Evolutionary conservation across 805 yeast genomes (phyloP), one percentile per base, ranked within the genome.

Genomic region (Pichia nanzhaoensis): DNA sequence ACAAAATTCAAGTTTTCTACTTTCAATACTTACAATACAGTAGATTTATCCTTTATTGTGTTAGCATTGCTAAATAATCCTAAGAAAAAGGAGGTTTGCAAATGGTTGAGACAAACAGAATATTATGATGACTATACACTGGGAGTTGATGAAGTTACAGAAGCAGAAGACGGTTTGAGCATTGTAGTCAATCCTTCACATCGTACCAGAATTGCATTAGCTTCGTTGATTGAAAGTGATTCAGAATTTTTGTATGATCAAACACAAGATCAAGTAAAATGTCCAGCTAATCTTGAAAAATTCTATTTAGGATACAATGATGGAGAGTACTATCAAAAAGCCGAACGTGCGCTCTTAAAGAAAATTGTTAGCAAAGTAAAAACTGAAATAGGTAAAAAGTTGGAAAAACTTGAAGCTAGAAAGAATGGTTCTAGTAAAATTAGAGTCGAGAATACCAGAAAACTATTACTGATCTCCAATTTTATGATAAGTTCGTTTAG

Each of bases 61-160:
- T 12, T 33, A 4, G 33, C 32, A 17, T 17, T 50, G 12, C 35
- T 44, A 34, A 18, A 31, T 18, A 34, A 27, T 24, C 38, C 45
- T 6, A 45, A 41, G 17, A 45, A 40, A 14, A 13, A 37, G 17
- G 37, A 45, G n/a, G 42, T 33, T 6, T 14, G 17, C n/a, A 10
- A 13, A 20, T 45, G 48, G 48, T 65, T 90, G 35, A 63, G 71
- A 51, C 62, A 68, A 3, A 51, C 64, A 34, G 82, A 74, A 8
- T 91, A 87, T 56, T 75, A 63, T 59, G 93, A 83, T 1, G 91
- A 85, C 27, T 90, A 86, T 59, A 84, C 95, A 0, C 60, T 87
- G 2, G 73, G 69, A 34, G 42, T 39, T 16, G 49, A 48, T 4
- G 67, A 64, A 1, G 10, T 9, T 9, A 13, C 13, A 12, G 4